phyloP scores from a whole-genome alignment of 2,329 filamentous ascomycete species.

The Nigrograna mackinnonii region DNA sequence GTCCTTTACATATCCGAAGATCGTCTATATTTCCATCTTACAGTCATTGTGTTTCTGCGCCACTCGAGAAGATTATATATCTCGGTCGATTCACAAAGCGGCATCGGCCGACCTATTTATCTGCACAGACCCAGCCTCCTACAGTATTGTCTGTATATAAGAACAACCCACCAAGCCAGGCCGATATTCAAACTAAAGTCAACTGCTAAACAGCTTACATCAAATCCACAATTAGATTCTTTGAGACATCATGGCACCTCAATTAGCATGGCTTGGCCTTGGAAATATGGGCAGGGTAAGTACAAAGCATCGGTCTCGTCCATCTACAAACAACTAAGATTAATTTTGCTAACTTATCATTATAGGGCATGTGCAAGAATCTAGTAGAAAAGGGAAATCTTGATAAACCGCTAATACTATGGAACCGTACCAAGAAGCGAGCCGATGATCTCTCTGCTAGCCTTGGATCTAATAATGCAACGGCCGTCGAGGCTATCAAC shows the following conservation, averaged over 20 bases:
- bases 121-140: no score
- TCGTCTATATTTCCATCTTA: no score
- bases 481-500: slow-evolving; percentile 65
- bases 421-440: slow-evolving; percentile 75
- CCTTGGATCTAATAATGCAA: slow-evolving; percentile 65
- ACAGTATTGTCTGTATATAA: no score
- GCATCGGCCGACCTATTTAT: no score
- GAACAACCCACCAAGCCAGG: no score
- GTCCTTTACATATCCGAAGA: no score
- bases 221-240: not conserved
- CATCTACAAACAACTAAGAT: not conserved
- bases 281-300: slow-evolving; percentile 85
- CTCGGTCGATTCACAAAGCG: no score
- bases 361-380: slow-evolving; percentile 57
- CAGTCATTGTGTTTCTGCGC: no score
- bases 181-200: no score
- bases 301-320: no score
- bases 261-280: slow-evolving; percentile 78
- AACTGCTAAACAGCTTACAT: no score
- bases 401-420: slow-evolving; percentile 72
- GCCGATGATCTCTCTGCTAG: slow-evolving; percentile 65
- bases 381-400: slow-evolving; percentile 77
- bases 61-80: no score
- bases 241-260: slow-evolving; percentile 44
- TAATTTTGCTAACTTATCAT: not conserved